Base-by-base conservation (phyloP, 345 rosid species). In the Murraya koenigii region DNA sequence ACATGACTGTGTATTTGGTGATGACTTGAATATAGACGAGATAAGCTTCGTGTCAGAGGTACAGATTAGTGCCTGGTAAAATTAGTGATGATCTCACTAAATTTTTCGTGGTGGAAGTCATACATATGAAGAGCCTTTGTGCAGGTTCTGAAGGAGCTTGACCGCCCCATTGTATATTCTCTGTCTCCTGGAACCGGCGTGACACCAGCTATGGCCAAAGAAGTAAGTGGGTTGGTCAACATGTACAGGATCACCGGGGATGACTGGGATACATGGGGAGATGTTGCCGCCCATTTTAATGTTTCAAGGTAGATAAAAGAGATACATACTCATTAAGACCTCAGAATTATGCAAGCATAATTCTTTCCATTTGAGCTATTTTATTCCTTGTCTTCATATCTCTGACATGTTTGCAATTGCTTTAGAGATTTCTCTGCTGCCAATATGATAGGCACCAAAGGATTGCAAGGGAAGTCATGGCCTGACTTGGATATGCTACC, bases 401-500 rank as follows among this genome's bases (percentile, higher is more conserved):
- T 13, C 62, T 78, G 58, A 30, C 66, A 49, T 62, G 19, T 56
- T 22, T 79, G 49, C 17, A 44, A 44, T 65, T 77, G 75, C 77
- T 66, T 74, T 84, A 95, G 94, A 81, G 93, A 95, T 78, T 79
- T 95, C 28, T 65, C 97, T 72, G 76, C 87, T 67, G 82, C 92
- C 26, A 72, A 82, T 77, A 84, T 88, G 97, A 89, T 90, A 44
- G 97, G 97, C 65, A 80, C 90, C 44, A 69, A 11, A 65, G 94
- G 98, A 54, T 75, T 88, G 75, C 76, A 69, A 38, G 98, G 98
- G 76, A 88, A 79, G 72, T 93, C 98, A 64, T 93, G 97, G 97
- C 98, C 97, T 1, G 97, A 95, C 76, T 74, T 95, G 41, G 98
- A 93, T 83, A 95, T 93, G 97, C 87, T 90, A 32, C 98, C 98